Evolutionary conservation across 257 asterid species (phyloP), one percentile per base, ranked within the genome.

Genomic region (Salvia hispanica): DNA sequence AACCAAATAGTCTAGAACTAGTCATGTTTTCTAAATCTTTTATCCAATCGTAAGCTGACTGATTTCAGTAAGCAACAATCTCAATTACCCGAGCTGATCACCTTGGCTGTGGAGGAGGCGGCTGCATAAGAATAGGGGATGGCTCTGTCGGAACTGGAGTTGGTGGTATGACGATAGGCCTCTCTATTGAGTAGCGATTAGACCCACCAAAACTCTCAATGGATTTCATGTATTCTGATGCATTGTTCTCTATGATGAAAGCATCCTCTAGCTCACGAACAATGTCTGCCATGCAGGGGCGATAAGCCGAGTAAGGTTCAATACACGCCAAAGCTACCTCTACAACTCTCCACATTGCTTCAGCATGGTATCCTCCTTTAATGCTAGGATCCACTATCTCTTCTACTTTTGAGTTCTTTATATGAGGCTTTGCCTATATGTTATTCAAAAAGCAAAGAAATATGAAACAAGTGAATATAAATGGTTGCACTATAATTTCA

Each of bases 191-290:
- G 79, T 81, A 91, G 40, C 95, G 97, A 72, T 77, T 75, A 25
- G 96, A 88, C 66, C 97, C 97, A 44, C 79, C 86, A 70, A 91
- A 75, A 68, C 85, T 80, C 64, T 80, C 85, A 1, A 76, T 73
- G 13, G 84, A 80, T 37, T 76, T 80, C 84, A 80, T 80, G 33
- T 78, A 78, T 48, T 78, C 83, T 2, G 83, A 78, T 13, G 84
- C 84, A 47, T 80, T 80, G 8, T 80, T 80, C 31, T 80, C 82
- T 50, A 80, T 76, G 67, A 80, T 80, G 75, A 80, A 80, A 31
- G 97, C 95, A 58, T 88, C 97, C 84, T 91, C 97, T 47, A 91
- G 92, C 82, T 91, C 96, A 15, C 96, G 84, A 64, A 91, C 95
- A 76, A 91, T 82, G 79, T 91, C 95, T 1, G 79, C 77, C 96